Evolutionary conservation across 2,329 filamentous ascomycete genomes (phyloP), one percentile per base, ranked within the genome.

Genomic region (Sporothrix euskadiensis): DNA sequence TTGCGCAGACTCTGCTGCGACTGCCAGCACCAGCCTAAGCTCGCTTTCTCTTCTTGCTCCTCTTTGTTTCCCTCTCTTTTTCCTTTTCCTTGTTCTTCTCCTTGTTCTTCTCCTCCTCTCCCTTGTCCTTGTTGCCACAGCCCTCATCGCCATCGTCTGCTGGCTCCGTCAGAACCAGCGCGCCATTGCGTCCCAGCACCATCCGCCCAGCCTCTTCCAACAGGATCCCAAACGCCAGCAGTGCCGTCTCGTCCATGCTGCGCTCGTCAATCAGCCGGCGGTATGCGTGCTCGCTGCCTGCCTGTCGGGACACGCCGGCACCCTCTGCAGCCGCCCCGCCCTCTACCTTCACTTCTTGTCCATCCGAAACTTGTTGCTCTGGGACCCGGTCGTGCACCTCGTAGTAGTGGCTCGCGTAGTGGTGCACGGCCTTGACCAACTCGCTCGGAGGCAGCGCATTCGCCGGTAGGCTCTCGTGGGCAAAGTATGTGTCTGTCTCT

Each of bases 221-320:
- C 73, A 95, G 81, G 68, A 95, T 89, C 0, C 92, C 92, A 78
- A 95, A 85, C 0, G 92, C 91, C 71, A 95, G 82, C 73, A 95
- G 84, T 4, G 92, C 92, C 16, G 91, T 93, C 82, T 93, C 92
- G 78, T 95, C 91, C 87, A 95, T 88, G 80, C 89, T 92, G 76
- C 85, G 80, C 79, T 88, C 85, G 74, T 88, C 84, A 52, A 86
- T 77, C 71, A 80, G 80, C 41, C 79, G 76, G 8, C 76, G 73
- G 44, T 47, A 16, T 75, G 49, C 5, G 30, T n/a, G 14, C 16
- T 32, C 3, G 6, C 10, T 14, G 4, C 2, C 54, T 14, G 19
- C 30, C 32, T n/a, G 69, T 7, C 54, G 56, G 3, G 39, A n/a
- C 32, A n/a, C 26, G 47, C 56, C 35, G 35, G 69, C 57, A 32